Evolutionary conservation across 176 grass and related monocot genomes (phyloP).

Genomic region (maize (Zea mays)): Zm-B73-REFERENCE-NAM-5.0 NC_050096.1:201437501-201438000

Average conservation of each 20-base stretch:
- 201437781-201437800: constrained; percentile 62
- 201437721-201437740: constrained; percentile 63
- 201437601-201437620: constrained; percentile 81
- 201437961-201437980: constrained; percentile 70
- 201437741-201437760: constrained; percentile 67
- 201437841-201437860: constrained; percentile 15
- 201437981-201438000: constrained; percentile 76
- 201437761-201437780: constrained; percentile 78
- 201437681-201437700: constrained; percentile 32
- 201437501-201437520: constrained; percentile 79
- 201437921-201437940: constrained; percentile 64
- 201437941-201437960: constrained; percentile 65
- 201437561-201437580: constrained; percentile 63
- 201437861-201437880: background rate
- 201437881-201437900: constrained; percentile 33
- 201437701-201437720: constrained; percentile 45
- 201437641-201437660: constrained; percentile 9
- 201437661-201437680: background rate
- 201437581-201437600: constrained; percentile 79
- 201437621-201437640: constrained; percentile 28
- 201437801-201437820: constrained; percentile 82
- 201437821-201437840: constrained; percentile 54
- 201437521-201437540: constrained; percentile 86
- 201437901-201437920: constrained; percentile 35
- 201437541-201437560: constrained; percentile 70